These are phyloP conservation scores for Chaetothyriales sp. DNA, from an alignment of 2,329 filamentous ascomycete genomes.

Conservation along the genomic window DNA sequence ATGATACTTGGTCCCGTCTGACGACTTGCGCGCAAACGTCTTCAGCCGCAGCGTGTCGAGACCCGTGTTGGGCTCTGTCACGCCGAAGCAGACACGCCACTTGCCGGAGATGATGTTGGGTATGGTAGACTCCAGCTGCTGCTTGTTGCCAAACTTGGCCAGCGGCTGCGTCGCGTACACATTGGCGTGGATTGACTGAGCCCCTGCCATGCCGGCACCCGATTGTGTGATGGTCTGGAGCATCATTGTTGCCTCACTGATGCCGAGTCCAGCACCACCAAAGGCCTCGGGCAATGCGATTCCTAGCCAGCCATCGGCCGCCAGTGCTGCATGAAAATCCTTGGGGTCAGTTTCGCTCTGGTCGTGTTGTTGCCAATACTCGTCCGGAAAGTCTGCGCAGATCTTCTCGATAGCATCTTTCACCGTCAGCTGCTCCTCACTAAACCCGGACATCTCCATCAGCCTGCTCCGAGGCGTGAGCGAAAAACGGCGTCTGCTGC, in stretches of 20 bases:
- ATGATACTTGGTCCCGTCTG: slow-evolving; percentile 47
- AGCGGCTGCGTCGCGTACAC: slow-evolving; percentile 39
- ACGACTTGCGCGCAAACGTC: slow-evolving; percentile 42
- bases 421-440: slow-evolving; percentile 58
- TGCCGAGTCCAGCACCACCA: slow-evolving; percentile 58
- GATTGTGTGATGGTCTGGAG: slow-evolving; percentile 68
- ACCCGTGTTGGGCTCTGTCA: slow-evolving; percentile 72
- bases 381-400: slow-evolving; percentile 56
- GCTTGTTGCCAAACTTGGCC: slow-evolving; percentile 54
- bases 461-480: slow-evolving; percentile 22
- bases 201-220: slow-evolving; percentile 58
- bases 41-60: slow-evolving; percentile 61
- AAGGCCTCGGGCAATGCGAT: slow-evolving; percentile 63
- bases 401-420: slow-evolving; percentile 56
- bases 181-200: slow-evolving; percentile 46
- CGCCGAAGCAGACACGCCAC: slow-evolving; percentile 64
- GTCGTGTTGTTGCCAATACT: slow-evolving; percentile 66
- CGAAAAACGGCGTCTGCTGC: slow-evolving; percentile 8
- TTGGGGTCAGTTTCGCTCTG: slow-evolving; percentile 56
- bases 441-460: slow-evolving; percentile 63
- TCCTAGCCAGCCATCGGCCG: slow-evolving; percentile 66
- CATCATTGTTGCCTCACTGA: slow-evolving; percentile 77
- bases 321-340: slow-evolving; percentile 62
- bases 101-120: slow-evolving; percentile 59
- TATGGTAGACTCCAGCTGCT: slow-evolving; percentile 51